Evolutionary conservation across 306 rosid genomes (phyloP), one percentile per base, ranked within the genome.

Genomic region (Quercus berberidifolia): DNA sequence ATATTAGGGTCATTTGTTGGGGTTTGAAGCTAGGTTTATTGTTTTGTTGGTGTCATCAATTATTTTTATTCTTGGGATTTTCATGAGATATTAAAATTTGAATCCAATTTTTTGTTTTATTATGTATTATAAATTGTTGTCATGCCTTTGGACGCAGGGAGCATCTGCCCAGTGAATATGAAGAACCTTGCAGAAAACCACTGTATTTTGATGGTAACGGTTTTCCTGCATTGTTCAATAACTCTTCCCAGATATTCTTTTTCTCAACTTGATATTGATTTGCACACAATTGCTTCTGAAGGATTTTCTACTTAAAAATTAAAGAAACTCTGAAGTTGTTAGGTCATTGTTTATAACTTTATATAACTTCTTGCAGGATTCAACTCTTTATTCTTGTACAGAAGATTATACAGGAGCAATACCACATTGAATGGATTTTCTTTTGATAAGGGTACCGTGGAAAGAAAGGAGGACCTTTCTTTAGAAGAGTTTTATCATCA

Each of bases 361-460:
- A 46, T 72, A 21, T 77, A 15, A 75, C 64, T 72, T 77, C n/a
- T 55, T 84, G 82, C 92, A 95, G 99, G 98, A 81, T 93, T 93
- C 92, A 82, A 80, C 80, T 95, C 99, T 25, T 75, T 91, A 79
- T 91, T 85, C 84, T 76, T 95, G 83, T 93, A 91, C 83, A 83
- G 97, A 87, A 91, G 99, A 78, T 87, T 93, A 78, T 95, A 95
- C 77, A 85, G 97, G 82, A 82, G 96, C 80, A 88, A 87, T 78
- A 89, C 96, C 75, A 82, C 91, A 81, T 89, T 95, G 92, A 87
- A 82, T 78, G 76, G 89, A 23, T 95, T 91, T 86, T 76, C 83
- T 79, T 80, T 88, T 71, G 98, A 91, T 43, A 75, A 74, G 38
- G 98, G 98, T 69, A 92, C 88, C 64, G 92, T 95, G 79, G 93